Evolutionary conservation across 2,329 filamentous ascomycete genomes (phyloP).

Genomic region (Rhexocercosporidium sp.): DNA sequence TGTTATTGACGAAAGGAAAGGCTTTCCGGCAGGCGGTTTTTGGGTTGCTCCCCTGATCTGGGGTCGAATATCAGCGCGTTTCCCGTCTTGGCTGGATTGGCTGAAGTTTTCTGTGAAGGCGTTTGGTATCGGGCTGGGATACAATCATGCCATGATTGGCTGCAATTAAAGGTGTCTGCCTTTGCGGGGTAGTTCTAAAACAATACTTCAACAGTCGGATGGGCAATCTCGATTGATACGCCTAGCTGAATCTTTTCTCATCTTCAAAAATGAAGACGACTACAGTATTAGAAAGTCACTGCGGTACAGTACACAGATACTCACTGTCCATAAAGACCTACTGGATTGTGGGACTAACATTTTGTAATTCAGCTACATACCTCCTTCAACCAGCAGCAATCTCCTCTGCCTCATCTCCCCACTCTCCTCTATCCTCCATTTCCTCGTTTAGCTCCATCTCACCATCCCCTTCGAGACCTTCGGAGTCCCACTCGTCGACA

Average conservation of each 20-base stretch:
- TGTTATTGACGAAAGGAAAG: not conserved
- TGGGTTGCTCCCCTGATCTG: not conserved
- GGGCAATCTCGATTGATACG: no score
- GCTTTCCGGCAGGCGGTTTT: not conserved
- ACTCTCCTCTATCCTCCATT: constrained; percentile 41
- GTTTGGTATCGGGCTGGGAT: no score
- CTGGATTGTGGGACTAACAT: not conserved
- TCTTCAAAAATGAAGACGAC: no score
- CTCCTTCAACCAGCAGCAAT: constrained; percentile 40
- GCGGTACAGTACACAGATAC: no score
- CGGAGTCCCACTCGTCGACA: constrained; percentile 48
- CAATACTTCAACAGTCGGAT: not conserved
- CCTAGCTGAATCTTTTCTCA: no score
- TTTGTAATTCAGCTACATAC: constrained; percentile 13
- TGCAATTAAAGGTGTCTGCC: not conserved
- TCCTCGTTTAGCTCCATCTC: constrained; percentile 43
- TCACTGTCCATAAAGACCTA: not conserved
- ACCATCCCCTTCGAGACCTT: constrained; percentile 42
- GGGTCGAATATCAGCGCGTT: not conserved
- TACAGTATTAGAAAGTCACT: no score
- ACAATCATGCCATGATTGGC: not conserved
- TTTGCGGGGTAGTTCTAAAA: not conserved
- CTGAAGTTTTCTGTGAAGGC: no score
- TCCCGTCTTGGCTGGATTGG: not conserved
- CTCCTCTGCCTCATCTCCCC: constrained; percentile 43